Evolutionary conservation across 305 asterid genomes (phyloP).

Genomic region (Fraxinus angustifolia): DNA sequence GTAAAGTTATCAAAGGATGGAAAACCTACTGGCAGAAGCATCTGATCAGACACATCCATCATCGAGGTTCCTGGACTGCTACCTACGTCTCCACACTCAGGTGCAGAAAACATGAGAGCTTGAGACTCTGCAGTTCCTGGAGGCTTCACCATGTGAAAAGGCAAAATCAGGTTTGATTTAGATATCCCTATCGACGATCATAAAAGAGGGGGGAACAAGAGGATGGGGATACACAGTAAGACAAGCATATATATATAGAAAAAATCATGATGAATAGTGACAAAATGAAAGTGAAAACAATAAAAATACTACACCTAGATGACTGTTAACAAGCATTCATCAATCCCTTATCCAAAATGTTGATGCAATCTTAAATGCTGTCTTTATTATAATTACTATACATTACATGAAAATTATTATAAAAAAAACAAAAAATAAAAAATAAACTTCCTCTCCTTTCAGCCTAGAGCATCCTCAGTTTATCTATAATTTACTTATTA

Average conservation of each 20-base stretch:
- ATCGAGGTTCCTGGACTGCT: conserved; percentile 73
- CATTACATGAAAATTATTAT: not conserved
- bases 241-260: not conserved
- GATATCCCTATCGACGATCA: not conserved
- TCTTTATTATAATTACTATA: not conserved
- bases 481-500: not conserved
- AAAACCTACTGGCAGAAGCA: conserved; percentile 73
- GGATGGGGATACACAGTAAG: conserved; percentile 15
- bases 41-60: conserved; percentile 85
- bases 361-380: not conserved
- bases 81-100: conserved; percentile 73
- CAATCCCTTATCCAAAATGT: not conserved
- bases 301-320: not conserved
- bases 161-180: conserved; percentile 16
- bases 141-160: conserved; percentile 67
- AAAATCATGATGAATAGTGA: not conserved
- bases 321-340: not conserved
- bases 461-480: not conserved
- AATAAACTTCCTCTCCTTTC: not conserved
- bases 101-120: conserved; percentile 50
- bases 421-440: not conserved
- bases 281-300: conserved; percentile 5
- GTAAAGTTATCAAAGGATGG: conserved; percentile 68
- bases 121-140: conserved; percentile 92
- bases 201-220: conserved; percentile 1